Evolutionary conservation across 176 grass and related monocot species (phyloP).

Genomic region (Bothriochloa decipiens): DNA sequence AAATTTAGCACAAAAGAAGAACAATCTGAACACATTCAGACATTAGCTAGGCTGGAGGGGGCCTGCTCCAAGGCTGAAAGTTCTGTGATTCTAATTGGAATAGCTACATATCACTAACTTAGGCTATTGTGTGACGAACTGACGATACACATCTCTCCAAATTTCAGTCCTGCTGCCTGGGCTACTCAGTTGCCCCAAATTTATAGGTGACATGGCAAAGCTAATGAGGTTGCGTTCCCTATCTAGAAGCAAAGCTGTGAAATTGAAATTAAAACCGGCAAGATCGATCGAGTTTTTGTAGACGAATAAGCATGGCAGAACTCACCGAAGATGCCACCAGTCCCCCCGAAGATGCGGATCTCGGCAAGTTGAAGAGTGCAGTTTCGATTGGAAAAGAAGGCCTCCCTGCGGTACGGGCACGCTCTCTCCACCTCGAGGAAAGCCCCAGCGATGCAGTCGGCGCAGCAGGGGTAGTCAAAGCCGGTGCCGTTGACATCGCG

Average conservation of each 20-base stretch:
- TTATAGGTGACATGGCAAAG: not conserved
- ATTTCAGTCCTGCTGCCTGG: not conserved
- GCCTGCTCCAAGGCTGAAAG: too few relatives aligned
- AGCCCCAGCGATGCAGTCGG: conserved; percentile 27
- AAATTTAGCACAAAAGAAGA: not conserved
- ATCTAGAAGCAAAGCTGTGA: not conserved
- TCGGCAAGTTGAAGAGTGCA: not conserved
- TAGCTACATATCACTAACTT: not conserved
- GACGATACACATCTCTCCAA: not conserved
- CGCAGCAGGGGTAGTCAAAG: not conserved
- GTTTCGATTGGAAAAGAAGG: not conserved
- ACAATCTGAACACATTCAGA: not conserved
- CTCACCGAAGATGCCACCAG: not conserved
- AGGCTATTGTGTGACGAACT: not conserved
- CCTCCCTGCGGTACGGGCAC: conserved; percentile 21
- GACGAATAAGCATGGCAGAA: not conserved
- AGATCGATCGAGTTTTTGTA: not conserved
- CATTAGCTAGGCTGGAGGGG: not conserved
- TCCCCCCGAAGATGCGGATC: not conserved
- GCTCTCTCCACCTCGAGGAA: conserved; percentile 6
- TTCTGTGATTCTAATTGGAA: not conserved
- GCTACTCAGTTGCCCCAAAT: not conserved
- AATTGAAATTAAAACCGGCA: not conserved
- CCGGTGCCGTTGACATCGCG: not conserved
- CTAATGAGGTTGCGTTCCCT: not conserved